Evolutionary conservation across 257 asterid species (phyloP), one percentile per base, ranked within the genome.

Genomic region (Plantago ovata): DNA sequence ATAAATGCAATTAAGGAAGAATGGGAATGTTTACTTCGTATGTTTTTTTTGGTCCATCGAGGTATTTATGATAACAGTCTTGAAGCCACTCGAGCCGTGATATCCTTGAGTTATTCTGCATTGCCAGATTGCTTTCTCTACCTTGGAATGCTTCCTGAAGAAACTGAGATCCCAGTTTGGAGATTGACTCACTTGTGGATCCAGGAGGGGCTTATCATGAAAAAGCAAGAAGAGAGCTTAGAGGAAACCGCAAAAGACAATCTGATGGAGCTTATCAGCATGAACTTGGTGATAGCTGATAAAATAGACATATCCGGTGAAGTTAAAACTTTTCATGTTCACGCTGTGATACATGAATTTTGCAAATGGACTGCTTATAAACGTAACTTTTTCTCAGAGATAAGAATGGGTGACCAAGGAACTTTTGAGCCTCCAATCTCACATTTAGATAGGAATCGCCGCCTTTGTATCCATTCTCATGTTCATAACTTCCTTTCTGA

Each of bases 281-380:
- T 60, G 50, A 73, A 60, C 63, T 55, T 73, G 40, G 23, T 73
- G 65, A 68, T 73, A 65, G 69, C 58, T 22, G 58, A 39, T 20
- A 42, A 42, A 38, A 61, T 70, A 32, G 69, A 53, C n/a, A 66
- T 69, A 0, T 45, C 55, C 64, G 79, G 72, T 22, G 62, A 61
- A 52, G 61, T 73, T 40, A 73, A 69, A 65, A 68, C 69, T 13
- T 73, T 75, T 65, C 64, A 72, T 24, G 32, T 74, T 40, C 72
- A 73, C 45, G 79, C 64, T 39, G 68, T 55, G 24, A 56, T 73
- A 58, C 70, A 63, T 6, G 66, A 64, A 21, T 69, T 74, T 32
- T 74, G 79, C 59, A 74, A 2, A 6, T 28, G 6, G 4, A 6
- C 3, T 28, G 33, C 33, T 28, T 28, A 28, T 28, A 28, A 28